Conservation (phyloP, 805 yeast genomes). For the Ascoidea tarda region DNA sequence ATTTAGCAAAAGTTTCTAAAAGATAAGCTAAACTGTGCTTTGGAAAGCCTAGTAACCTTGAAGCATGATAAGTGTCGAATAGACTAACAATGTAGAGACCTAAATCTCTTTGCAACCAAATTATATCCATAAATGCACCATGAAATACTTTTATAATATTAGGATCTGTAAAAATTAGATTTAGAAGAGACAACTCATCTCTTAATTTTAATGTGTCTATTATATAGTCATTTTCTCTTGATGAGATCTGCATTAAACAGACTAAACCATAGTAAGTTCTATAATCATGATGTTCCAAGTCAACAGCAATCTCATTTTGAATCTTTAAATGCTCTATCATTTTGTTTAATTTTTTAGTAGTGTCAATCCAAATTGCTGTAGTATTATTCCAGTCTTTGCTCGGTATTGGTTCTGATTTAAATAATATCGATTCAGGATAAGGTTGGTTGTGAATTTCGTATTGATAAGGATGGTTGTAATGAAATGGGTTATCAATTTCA, state of each 20-base stretch:
- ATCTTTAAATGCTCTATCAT: slow-evolving; percentile 41
- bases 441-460: slow-evolving; percentile 56
- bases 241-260: slow-evolving; percentile 85
- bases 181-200: slow-evolving; percentile 52
- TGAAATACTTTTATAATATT: slow-evolving; percentile 76
- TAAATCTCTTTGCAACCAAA: slow-evolving; percentile 92
- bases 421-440: slow-evolving; percentile 48
- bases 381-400: slow-evolving; percentile 53
- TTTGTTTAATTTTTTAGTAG: slow-evolving; percentile 29
- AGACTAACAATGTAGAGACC: slow-evolving; percentile 82
- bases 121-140: slow-evolving; percentile 94
- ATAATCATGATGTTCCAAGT: slow-evolving; percentile 91
- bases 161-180: slow-evolving; percentile 73
- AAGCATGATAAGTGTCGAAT: slow-evolving; percentile 89
- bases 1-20: slow-evolving; percentile 65
- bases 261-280: slow-evolving; percentile 85
- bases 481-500: slow-evolving; percentile 33
- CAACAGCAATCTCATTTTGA: slow-evolving; percentile 69
- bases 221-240: slow-evolving; percentile 69
- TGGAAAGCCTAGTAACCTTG: slow-evolving; percentile 65
- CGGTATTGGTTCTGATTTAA: slow-evolving; percentile 30
- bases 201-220: slow-evolving; percentile 75
- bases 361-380: slow-evolving; percentile 61
- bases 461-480: slow-evolving; percentile 70
- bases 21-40: slow-evolving; percentile 75